A percentile compares a stretch with the other conserved stretches of the same genome.
These are phyloP conservation scores for Linderina pennispora DNA, from an alignment of 192 early-diverging fungal species.

Conservation along the genomic window DNA sequence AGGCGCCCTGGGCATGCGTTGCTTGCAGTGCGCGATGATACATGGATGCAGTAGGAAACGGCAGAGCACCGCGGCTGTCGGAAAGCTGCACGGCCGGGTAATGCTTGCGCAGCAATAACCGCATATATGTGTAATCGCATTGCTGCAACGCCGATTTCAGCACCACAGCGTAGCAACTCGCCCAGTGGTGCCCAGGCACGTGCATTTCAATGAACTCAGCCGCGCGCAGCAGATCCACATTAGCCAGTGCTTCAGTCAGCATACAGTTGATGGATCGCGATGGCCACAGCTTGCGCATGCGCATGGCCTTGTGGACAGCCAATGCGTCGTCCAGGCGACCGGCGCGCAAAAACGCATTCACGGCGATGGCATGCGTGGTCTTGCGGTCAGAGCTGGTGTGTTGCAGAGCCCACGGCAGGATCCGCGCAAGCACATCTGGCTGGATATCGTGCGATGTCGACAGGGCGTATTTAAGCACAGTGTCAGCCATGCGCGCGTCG, in stretches of 20 bases:
- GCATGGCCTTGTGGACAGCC: conserved; percentile 20
- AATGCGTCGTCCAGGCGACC: conserved; percentile 11
- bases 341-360: conserved; percentile 12
- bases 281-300: conserved; percentile 12
- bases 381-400: conserved; percentile 5
- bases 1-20: conserved; percentile 8
- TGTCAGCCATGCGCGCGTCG: too few species aligned
- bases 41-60: conserved; percentile 27
- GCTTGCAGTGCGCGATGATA: conserved; percentile 15
- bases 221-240: too few species aligned
- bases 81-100: conserved; percentile 11
- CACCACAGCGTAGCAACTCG: conserved; percentile 8
- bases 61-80: background rate
- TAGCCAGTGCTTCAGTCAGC: conserved; percentile 14
- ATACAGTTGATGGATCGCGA: conserved; percentile 34
- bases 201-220: conserved; percentile 8
- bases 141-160: conserved; percentile 10
- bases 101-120: conserved; percentile 14
- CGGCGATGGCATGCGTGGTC: conserved; percentile 6
- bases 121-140: conserved; percentile 6
- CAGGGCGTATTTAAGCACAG: too few species aligned
- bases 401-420: background rate
- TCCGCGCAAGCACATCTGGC: too few species aligned
- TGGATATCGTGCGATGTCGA: too few species aligned
- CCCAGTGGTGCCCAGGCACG: conserved; percentile 26